These are phyloP conservation scores for Falciphora oryzae DNA, from an alignment of 2,329 filamentous ascomycete species.

Conservation along the genomic window DNA sequence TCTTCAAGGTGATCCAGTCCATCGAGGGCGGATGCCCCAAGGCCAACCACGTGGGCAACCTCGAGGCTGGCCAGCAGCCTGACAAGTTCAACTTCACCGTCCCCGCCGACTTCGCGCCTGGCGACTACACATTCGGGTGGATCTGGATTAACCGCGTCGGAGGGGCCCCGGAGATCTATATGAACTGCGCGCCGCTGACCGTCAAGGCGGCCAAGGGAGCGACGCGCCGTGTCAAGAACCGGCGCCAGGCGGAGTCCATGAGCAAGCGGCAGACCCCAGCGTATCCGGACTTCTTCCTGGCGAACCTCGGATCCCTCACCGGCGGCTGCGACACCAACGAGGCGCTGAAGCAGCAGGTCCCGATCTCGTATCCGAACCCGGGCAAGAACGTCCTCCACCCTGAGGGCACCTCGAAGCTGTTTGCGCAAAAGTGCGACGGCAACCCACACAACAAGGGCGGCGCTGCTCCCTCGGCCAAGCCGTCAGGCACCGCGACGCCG, in stretches of 20 bases:
- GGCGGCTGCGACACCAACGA: conserved; percentile 16
- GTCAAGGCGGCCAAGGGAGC: conserved; percentile 32
- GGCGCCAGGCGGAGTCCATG: conserved; percentile 27
- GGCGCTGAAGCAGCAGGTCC: background rate
- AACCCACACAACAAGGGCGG: conserved; percentile 8
- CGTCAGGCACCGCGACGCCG: too few species aligned
- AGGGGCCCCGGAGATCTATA: conserved; percentile 62
- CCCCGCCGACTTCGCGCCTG: conserved; percentile 20
- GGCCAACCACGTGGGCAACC: conserved; percentile 13
- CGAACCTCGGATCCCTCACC: conserved; percentile 38
- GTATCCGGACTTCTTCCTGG: conserved; percentile 53
- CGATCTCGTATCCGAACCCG: conserved; percentile 20
- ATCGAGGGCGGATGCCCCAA: conserved; percentile 27
- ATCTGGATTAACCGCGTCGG: conserved; percentile 52
- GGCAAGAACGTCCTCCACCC: conserved; percentile 20
- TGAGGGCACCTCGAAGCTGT: background rate
- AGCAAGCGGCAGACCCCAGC: conserved; percentile 5
- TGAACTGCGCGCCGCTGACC: conserved; percentile 57
- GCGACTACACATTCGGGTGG: conserved; percentile 52
- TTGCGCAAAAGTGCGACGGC: conserved; percentile 6
- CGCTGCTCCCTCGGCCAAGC: too few species aligned
- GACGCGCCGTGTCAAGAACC: conserved; percentile 7
- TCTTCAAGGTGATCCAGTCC: conserved; percentile 26
- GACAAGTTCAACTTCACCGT: conserved; percentile 21
- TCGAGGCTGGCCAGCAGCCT: conserved; percentile 14